Base-by-base conservation (phyloP, 2,329 filamentous ascomycete genomes). In the Aspergillus sergii region DNA sequence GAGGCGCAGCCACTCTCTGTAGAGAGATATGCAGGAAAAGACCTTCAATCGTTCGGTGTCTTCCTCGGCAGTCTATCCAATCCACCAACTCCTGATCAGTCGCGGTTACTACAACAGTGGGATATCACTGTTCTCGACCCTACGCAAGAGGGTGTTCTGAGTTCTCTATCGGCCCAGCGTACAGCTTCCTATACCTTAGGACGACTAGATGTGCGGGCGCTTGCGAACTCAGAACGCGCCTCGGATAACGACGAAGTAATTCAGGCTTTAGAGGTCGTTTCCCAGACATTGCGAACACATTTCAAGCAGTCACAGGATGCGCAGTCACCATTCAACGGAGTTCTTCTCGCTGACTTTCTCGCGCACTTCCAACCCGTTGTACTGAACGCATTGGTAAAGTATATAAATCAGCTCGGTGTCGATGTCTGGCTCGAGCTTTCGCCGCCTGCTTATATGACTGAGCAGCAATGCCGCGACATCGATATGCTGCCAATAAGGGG, bases 41-140 rank as follows among this genome's bases (percentile, higher is more conserved):
- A 68, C 3, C 59, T 64, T 14, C 65, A 63, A 65, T 78, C 77
- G 2, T 81, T 80, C 66, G 80, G 80, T 8, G 76, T 82, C 10
- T 83, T 79, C 64, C 72, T 83, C 6, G 81, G 81, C 12, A 64
- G 64, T 28, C 79, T 82, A 53, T 64, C 69, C 19, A 65, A 59
- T 28, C 75, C 76, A 5, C 72, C 72, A 5, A 78, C 74, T 5
- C 57, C 60, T 14, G 63, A 70, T 19, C 72, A 82, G 63, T 57
- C 68, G 19, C 68, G 64, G 19, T 51, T 83, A 9, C 68, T 83
- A n/a, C 59, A 71, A 45, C 71, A 76, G 68, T 82, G 78, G 78
- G 80, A 83, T 58, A 64, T 82, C n/a, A 61, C 82, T 41, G 72
- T 82, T 23, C 71, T 82, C 11, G 80, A 83, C 65, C 80, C 81